Evolutionary conservation across 2,329 filamentous ascomycete species (phyloP).

Genomic region (Paraphoma sp.): DNA sequence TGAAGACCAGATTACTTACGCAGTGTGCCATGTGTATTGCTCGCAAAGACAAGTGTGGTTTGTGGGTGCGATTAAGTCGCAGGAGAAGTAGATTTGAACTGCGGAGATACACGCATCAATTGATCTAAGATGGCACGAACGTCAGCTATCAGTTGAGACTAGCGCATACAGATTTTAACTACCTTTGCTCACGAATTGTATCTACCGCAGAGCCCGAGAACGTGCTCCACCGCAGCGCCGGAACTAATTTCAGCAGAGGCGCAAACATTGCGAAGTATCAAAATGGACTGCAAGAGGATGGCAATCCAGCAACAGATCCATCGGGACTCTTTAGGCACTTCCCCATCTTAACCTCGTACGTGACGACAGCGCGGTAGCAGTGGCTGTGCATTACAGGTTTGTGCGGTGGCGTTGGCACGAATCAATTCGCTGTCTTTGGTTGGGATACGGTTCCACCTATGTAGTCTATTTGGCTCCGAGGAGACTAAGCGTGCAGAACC

Average conservation of each 20-base stretch:
- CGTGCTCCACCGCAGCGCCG: background rate
- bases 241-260: background rate
- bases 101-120: slow-evolving; percentile 1
- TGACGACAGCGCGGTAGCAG: background rate
- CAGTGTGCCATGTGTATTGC: slow-evolving; percentile 17
- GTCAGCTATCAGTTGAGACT: background rate
- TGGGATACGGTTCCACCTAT: background rate
- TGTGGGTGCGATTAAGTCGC: background rate
- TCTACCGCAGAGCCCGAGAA: background rate
- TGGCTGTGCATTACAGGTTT: slow-evolving; percentile 1
- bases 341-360: background rate
- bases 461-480: background rate
- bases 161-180: background rate
- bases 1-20: slow-evolving; percentile 4
- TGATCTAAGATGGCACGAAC: background rate
- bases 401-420: background rate
- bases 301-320: background rate
- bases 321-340: background rate
- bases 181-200: background rate
- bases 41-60: slow-evolving; percentile 13
- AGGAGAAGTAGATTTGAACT: slow-evolving; percentile 3
- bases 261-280: background rate
- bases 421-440: background rate
- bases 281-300: background rate
- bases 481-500: background rate